Conservation (phyloP, 2,329 filamentous ascomycete genomes). For the Tolypocladium sp. region DNA sequence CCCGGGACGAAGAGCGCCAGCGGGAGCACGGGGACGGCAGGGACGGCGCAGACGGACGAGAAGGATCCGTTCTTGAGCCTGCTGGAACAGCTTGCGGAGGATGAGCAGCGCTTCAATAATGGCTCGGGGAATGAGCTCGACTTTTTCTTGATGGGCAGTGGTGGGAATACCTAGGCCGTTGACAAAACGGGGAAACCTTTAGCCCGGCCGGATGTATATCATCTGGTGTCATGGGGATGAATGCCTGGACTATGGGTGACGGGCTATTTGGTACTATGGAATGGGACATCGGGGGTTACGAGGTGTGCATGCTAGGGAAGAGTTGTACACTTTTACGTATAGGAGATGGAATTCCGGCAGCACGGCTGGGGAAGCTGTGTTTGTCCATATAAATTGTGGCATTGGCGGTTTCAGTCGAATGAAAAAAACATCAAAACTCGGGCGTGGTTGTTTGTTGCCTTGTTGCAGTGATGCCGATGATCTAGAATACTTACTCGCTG, state of each 20-base stretch:
- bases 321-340: not conserved
- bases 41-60: conserved; percentile 46
- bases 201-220: no score
- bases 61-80: conserved; percentile 75
- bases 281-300: no score
- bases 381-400: not conserved
- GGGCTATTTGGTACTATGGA: not conserved
- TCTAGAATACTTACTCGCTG: no score
- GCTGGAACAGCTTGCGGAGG: conserved; percentile 74
- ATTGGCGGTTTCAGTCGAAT: not conserved
- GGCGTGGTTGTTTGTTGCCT: no score
- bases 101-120: conserved; percentile 51
- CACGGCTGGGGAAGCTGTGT: not conserved
- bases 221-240: not conserved
- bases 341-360: not conserved
- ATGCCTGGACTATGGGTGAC: not conserved
- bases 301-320: no score
- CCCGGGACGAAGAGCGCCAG: conserved; percentile 41
- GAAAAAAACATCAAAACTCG: no score
- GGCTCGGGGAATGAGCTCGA: conserved; percentile 68
- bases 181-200: no score
- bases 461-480: no score
- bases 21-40: conserved; percentile 39
- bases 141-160: conserved; percentile 49
- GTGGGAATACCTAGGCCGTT: not conserved